phyloP scores from a whole-genome alignment of 495 filamentous ascomycete genomes.

The Talaromyces liani region DNA sequence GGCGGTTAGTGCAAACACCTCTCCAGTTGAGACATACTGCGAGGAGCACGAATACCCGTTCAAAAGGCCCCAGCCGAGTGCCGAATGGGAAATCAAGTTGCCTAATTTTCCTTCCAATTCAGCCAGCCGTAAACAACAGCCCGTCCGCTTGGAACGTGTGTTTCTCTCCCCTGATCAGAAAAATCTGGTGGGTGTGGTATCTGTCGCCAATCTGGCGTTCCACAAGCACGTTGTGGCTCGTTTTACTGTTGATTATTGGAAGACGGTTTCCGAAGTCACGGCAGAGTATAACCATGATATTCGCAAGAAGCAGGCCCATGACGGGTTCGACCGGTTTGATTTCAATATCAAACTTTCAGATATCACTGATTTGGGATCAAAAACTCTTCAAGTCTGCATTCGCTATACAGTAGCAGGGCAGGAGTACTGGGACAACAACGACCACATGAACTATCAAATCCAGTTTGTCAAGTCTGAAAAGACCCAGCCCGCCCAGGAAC shows the following conservation, averaged over 20 bases:
- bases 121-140: constrained; percentile 50
- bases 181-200: constrained; percentile 71
- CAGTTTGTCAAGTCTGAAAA: constrained; percentile 78
- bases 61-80: constrained; percentile 41
- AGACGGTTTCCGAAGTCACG: constrained; percentile 87
- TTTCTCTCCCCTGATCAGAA: constrained; percentile 84
- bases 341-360: constrained; percentile 93
- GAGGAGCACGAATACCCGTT: constrained; percentile 86
- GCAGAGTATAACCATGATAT: constrained; percentile 83
- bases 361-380: constrained; percentile 78
- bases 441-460: constrained; percentile 76
- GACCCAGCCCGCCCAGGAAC: constrained; percentile 46
- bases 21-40: constrained; percentile 80
- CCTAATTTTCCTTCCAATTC: constrained; percentile 74
- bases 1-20: constrained; percentile 92
- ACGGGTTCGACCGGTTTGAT: constrained; percentile 78
- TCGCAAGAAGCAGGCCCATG: constrained; percentile 53
- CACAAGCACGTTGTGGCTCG: constrained; percentile 81
- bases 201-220: constrained; percentile 83
- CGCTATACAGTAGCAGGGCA: constrained; percentile 78
- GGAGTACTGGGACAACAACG: constrained; percentile 95
- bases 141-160: constrained; percentile 72
- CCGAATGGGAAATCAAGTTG: constrained; percentile 82
- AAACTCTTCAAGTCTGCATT: constrained; percentile 87
- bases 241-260: constrained; percentile 97